phyloP scores from a whole-genome alignment of 805 yeast genomes.

The Starmera quercuum region DNA sequence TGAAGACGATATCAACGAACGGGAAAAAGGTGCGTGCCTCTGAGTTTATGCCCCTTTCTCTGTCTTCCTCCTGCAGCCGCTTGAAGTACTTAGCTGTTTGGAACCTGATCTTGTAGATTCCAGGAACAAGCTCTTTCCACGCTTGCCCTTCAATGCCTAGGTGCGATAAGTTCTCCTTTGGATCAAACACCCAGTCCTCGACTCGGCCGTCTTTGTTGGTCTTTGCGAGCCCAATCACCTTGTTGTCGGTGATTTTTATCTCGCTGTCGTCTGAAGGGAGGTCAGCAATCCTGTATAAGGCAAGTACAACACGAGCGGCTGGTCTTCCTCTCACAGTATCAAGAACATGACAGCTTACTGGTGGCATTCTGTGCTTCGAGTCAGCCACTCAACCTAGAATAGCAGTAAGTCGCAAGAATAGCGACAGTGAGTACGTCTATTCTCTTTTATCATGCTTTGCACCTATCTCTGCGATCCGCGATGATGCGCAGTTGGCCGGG shows the following conservation, averaged over 20 bases:
- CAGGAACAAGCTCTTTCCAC: slow-evolving; percentile 47
- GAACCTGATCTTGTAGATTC: slow-evolving; percentile 70
- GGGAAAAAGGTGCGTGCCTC: slow-evolving; percentile 69
- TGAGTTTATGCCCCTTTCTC: slow-evolving; percentile 16
- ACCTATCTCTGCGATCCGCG: no score
- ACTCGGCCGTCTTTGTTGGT: slow-evolving; percentile 84
- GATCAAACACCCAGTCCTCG: slow-evolving; percentile 51
- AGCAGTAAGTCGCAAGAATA: no score
- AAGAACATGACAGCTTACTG: slow-evolving; percentile 83
- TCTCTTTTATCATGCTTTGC: no score
- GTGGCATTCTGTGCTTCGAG: slow-evolving; percentile 27
- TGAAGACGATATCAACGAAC: slow-evolving; percentile 72
- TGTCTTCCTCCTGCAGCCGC: slow-evolving; percentile 11
- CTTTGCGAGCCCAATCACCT: slow-evolving; percentile 56
- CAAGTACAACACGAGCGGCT: slow-evolving; percentile 68
- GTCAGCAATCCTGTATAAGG: slow-evolving; percentile 32
- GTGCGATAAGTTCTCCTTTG: slow-evolving; percentile 18
- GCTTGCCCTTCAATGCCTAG: slow-evolving; percentile 26
- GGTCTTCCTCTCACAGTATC: slow-evolving; percentile 84
- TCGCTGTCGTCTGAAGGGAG: slow-evolving; percentile 15
- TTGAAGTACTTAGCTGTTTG: slow-evolving; percentile 63
- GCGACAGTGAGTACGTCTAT: no score
- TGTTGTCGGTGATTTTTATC: slow-evolving; percentile 22
- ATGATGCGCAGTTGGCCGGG: no score
- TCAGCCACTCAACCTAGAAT: no score